Evolutionary conservation across 2,329 filamentous ascomycete species (phyloP).

Genomic region (Pestalotiopsis sp.): DNA sequence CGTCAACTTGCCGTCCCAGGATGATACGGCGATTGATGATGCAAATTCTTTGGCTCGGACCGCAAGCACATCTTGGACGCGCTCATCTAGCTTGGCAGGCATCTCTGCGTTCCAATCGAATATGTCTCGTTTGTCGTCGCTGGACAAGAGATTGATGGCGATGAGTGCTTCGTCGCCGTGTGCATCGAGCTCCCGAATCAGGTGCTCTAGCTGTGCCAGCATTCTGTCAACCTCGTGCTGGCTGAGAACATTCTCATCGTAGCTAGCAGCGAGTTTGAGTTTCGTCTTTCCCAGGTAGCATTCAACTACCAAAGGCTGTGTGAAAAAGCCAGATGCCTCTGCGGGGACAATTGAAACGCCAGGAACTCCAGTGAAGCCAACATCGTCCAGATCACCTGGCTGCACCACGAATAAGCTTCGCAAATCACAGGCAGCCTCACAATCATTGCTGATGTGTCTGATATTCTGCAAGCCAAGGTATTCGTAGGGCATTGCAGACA

Average conservation of each 20-base stretch:
- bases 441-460: background rate
- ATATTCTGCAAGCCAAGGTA: slow-evolving; percentile 8
- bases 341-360: slow-evolving; percentile 6
- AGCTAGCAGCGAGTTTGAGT: slow-evolving; percentile 10
- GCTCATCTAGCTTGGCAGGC: background rate
- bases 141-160: background rate
- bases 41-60: background rate
- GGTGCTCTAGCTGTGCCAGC: slow-evolving; percentile 13
- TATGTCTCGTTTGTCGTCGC: slow-evolving; percentile 2
- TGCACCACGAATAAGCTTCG: slow-evolving; percentile 6
- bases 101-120: slow-evolving; percentile 9
- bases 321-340: slow-evolving; percentile 8
- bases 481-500: background rate
- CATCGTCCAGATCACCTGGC: slow-evolving; percentile 4
- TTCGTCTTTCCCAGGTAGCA: slow-evolving; percentile 6
- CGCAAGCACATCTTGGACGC: slow-evolving; percentile 5
- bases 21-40: background rate
- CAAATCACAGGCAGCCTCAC: slow-evolving; percentile 4
- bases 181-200: slow-evolving; percentile 3
- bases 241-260: slow-evolving; percentile 7
- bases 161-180: background rate
- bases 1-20: slow-evolving; percentile 31
- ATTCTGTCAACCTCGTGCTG: background rate
- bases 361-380: background rate
- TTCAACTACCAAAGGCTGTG: slow-evolving; percentile 13